Evolutionary conservation across 2,329 filamentous ascomycete species (phyloP), one percentile per base, ranked within the genome.

Genomic region (Exophiala xenobiotica): DNA sequence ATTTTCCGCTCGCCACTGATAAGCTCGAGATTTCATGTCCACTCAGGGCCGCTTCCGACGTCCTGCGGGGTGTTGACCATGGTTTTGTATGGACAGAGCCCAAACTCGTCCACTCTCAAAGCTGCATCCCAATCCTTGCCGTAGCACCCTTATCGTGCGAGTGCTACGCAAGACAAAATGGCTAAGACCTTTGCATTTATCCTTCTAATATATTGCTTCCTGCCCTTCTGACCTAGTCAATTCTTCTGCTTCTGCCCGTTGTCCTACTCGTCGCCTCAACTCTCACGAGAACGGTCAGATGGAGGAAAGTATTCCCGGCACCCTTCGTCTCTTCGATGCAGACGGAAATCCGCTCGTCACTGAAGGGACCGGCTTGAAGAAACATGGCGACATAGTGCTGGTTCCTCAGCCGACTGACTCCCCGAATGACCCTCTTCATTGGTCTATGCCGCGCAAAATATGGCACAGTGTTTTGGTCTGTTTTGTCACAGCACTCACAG

Each of bases 401-500:
- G 73, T 75, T 2, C 79, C 79, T 2, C 73, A 76, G 47, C 79
- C 79, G n/a, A 77, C 75, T 9, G 65, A 70, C 46, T 77, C 74
- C 7, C 75, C 75, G 22, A 74, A 79, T 55, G 77, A 80, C 59
- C 77, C 77, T 16, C 66, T 80, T 52, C 77, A 78, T 59, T 80
- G 77, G 77, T 69, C 71, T 31, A 58, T 66, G 44, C 58, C 66
- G 44, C 72, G 76, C 58, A 77, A 78, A 61, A 69, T 71, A 27
- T 79, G 75, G 74, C 75, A 78, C 63, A 75, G 75, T 4, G 65
- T 70, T 4, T 66, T 82, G 4, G 74, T 80, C 23, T 74, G 77
- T 46, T 78, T 77, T 59, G 74, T 80, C 41, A 78, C 78, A 2
- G 78, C 72, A 1, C 61, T 82, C 43, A 81, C 78, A 1, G 78